Base-by-base conservation (phyloP, 805 yeast genomes). In the Candida alai region DNA sequence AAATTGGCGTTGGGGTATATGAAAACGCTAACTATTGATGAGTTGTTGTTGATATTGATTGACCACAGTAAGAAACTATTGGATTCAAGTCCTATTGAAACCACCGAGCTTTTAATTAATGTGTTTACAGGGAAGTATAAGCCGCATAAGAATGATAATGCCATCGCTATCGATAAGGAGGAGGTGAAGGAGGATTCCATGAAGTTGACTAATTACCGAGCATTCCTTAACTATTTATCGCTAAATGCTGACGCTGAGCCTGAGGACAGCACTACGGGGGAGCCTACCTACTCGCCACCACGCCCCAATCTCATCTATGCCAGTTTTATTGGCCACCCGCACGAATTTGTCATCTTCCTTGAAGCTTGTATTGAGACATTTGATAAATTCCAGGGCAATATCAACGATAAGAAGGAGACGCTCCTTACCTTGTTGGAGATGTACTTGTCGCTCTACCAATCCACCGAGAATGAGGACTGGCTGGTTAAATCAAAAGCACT, bases 351-450 rank as follows among this genome's bases (percentile, higher is more conserved):
- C 17, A 84, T 85, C 6, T 93, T 93, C 43, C 58, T 93, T 37
- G 98, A 93, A 54, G 97, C 97, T 0, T 87, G 96, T 47, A 60
- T 88, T 11, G 85, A 81, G 46, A 71, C 84, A 9, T 84, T 84
- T 51, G 88, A 81, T 36, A 72, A 71, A 37, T 84, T 80, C 49
- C 93, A 84, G 34, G 90, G 93, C 0, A 68, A 74, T 33, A 57
- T 57, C 4, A 75, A 73, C 41, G 96, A 90, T 48, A 76, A 79
- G 45, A 73, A 73, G 33, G 94, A 82, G 30, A 68, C 90, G 28
- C 64, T 84, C 36, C 76, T 84, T 2, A 86, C 97, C 0, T 64
- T 90, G 24, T 84, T 79, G 49, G 97, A 90, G 49, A 68, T 86
- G 66, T 93, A 90, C 47, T 59, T 89, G 24, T 68, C 79, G 0